These are phyloP conservation scores for Suillus occidentalis DNA, from an alignment of 768 basidiomycete species.

Conservation along the genomic window DNA sequence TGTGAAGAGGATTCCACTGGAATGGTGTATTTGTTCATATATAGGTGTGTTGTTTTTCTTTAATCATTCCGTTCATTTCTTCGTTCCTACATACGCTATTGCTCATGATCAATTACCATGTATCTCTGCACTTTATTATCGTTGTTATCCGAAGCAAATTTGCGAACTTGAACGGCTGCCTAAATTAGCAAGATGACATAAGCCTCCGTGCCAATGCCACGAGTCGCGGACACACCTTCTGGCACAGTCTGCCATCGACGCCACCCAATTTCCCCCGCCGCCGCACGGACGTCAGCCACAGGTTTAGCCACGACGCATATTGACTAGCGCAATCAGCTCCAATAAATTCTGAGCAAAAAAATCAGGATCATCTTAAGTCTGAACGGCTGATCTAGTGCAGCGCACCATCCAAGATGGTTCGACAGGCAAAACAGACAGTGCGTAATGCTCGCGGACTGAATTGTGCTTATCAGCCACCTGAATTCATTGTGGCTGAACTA, in stretches of 20 bases:
- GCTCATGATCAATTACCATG: too few relatives aligned
- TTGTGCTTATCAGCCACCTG: constrained; percentile 23
- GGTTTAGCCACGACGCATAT: constrained; percentile 21
- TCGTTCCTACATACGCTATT: too few relatives aligned
- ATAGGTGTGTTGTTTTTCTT: background rate
- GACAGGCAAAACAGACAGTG: constrained; percentile 36
- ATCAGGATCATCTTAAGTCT: constrained; percentile 5
- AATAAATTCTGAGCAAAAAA: constrained; percentile 13
- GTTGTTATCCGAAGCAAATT: background rate
- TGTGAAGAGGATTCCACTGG: too few relatives aligned
- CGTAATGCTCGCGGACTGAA: constrained; percentile 21
- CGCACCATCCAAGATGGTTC: constrained; percentile 27
- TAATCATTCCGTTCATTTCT: too few relatives aligned
- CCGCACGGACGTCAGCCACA: constrained; percentile 19
- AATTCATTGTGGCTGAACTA: constrained; percentile 12
- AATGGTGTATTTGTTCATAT: background rate
- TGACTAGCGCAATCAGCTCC: constrained; percentile 17
- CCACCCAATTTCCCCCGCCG: constrained; percentile 13
- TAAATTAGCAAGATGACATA: constrained; percentile 1
- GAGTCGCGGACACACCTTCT: constrained; percentile 5
- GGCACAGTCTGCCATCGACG: constrained; percentile 12
- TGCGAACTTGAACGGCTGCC: constrained; percentile 2
- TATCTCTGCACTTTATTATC: too few relatives aligned
- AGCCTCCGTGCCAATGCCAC: background rate
- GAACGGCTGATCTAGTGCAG: constrained; percentile 1